Base-by-base conservation (phyloP, 2,329 filamentous ascomycete species). In the Anthostomella pinea region DNA sequence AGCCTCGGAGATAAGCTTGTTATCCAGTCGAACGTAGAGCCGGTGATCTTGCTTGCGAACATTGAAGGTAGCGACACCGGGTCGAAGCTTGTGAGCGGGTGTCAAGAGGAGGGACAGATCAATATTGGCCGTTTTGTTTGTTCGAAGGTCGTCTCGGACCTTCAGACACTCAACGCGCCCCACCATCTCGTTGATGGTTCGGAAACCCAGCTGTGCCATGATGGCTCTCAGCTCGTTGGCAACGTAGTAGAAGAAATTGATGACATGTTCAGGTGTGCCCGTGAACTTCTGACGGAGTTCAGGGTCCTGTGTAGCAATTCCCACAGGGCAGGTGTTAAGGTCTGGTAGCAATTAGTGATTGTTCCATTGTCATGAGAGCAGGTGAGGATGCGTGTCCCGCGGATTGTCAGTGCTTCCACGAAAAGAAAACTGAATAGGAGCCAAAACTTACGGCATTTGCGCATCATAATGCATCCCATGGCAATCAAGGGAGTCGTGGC, bases 171-270 rank as follows among this genome's bases (percentile, higher is more conserved):
- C 91, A 16, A 87, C 91, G 50, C 85, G 88, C 14, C 91, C 91
- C 56, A 97, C 87, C 91, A 96, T 96, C 65, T 97, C 91, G 60
- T 96, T 97, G 62, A 97, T 85, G 43, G 87, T 95, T 49, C 91
- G 83, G 79, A 95, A 88, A 51, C 91, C 91, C 54, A 96, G 81
- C 67, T 86, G 88, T 33, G 91, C 90, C 91, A 97, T 96, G 66
- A 97, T 95, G 22, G 90, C 88, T 59, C 91, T 84, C 40, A 97
- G 79, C 70, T 97, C 91, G 59, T 97, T 97, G 52, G 91, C 86
- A 34, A 97, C 77, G 58, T 96, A 97, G 71, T 96, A 97, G 70
- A 95, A 95, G 74, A 96, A 96, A 75, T 96, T 97, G 66, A 97
- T 96, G 39, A 95, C 90, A 54, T 96, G 88, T 68, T 97, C 91